These are phyloP conservation scores for Annulohypoxylon truncatum DNA, from an alignment of 2,329 filamentous ascomycete species.

Conservation along the genomic window DNA sequence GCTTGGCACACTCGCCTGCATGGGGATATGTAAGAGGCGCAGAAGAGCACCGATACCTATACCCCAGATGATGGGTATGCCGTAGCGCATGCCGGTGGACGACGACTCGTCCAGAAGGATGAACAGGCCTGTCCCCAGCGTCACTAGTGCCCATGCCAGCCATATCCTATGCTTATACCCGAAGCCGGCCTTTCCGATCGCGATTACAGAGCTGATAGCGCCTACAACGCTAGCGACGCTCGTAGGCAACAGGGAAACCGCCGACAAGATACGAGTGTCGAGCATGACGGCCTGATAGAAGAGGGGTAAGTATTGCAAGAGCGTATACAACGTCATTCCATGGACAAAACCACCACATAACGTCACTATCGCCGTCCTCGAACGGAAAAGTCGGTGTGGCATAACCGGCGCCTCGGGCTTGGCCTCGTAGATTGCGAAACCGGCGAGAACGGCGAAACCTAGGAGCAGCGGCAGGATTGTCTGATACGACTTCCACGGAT, in stretches of 20 bases:
- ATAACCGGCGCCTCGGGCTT: slow-evolving; percentile 47
- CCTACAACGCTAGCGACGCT: slow-evolving; percentile 31
- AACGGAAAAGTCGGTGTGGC: slow-evolving; percentile 49
- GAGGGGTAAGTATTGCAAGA: slow-evolving; percentile 51
- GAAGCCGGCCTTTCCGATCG: slow-evolving; percentile 30
- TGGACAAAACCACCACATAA: slow-evolving; percentile 48
- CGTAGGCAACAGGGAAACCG: slow-evolving; percentile 46
- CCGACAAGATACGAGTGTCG: slow-evolving; percentile 46
- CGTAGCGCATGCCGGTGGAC: slow-evolving; percentile 31
- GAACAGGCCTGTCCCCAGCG: slow-evolving; percentile 41
- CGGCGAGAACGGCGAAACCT: slow-evolving; percentile 44
- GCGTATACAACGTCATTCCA: slow-evolving; percentile 47
- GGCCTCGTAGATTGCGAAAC: slow-evolving; percentile 49
- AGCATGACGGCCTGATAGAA: slow-evolving; percentile 51
- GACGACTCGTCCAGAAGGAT: slow-evolving; percentile 34
- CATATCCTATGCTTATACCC: slow-evolving; percentile 43
- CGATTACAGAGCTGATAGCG: slow-evolving; percentile 35
- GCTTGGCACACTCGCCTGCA: slow-evolving; percentile 50
- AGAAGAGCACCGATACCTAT: slow-evolving; percentile 43
- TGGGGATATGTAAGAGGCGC: slow-evolving; percentile 44
- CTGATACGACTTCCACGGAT: slow-evolving; percentile 50
- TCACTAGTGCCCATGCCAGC: slow-evolving; percentile 40
- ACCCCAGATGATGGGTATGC: slow-evolving; percentile 47
- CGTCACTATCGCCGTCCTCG: slow-evolving; percentile 40
- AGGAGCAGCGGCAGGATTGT: slow-evolving; percentile 51